Evolutionary conservation across 108 stramenopile genomes (phyloP).

Genomic region (Thalassiosira profunda): DNA sequence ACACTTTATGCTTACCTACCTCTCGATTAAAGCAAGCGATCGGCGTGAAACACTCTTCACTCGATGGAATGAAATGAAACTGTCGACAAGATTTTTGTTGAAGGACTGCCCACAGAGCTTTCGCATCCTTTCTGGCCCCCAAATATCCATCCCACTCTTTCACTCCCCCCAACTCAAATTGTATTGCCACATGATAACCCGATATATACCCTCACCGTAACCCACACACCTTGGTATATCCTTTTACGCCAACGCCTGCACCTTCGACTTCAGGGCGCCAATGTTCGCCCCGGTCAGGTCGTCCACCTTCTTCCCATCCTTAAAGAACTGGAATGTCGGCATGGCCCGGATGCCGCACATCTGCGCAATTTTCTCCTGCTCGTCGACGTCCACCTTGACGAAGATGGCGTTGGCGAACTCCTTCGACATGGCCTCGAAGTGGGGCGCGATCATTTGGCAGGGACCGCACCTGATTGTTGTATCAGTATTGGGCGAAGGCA

Average conservation of each 20-base stretch:
- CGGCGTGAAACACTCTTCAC: too few species aligned
- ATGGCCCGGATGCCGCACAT: slow-evolving; percentile 79
- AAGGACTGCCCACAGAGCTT: too few species aligned
- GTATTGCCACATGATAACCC: too few species aligned
- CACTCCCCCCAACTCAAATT: too few species aligned
- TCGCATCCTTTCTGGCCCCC: too few species aligned
- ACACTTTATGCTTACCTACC: too few species aligned
- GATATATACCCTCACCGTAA: too few species aligned
- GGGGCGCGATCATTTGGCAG: slow-evolving; percentile 84
- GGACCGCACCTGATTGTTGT: slow-evolving; percentile 63
- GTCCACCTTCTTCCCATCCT: slow-evolving; percentile 79
- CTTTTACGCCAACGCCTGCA: slow-evolving; percentile 22
- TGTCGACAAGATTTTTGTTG: too few species aligned
- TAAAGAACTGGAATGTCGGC: slow-evolving; percentile 94
- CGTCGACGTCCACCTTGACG: slow-evolving; percentile 94
- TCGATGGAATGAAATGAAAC: too few species aligned
- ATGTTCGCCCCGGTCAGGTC: slow-evolving; percentile 79
- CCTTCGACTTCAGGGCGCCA: slow-evolving; percentile 29
- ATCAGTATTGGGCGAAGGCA: background rate
- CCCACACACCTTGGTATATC: background rate
- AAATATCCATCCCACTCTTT: too few species aligned
- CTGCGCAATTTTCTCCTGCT: slow-evolving; percentile 67
- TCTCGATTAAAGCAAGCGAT: too few species aligned
- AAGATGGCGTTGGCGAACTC: slow-evolving; percentile 68
- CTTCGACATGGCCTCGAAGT: slow-evolving; percentile 77